Conservation (phyloP, 73 alveolate species). For the Paramecium sonneborni region DNA sequence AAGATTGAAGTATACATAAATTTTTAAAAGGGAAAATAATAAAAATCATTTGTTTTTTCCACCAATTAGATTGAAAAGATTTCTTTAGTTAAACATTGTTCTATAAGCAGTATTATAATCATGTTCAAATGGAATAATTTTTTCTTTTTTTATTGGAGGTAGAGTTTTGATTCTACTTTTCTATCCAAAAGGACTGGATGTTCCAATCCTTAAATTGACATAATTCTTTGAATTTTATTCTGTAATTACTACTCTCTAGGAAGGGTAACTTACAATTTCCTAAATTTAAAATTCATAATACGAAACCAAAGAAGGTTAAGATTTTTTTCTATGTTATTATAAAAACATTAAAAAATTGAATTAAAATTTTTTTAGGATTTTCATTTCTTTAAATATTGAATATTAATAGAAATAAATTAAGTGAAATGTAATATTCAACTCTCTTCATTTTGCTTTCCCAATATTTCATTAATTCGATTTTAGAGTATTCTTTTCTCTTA, state of each 20-base stretch:
- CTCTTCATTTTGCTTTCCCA: background rate
- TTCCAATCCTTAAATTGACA: background rate
- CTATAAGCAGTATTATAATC: background rate
- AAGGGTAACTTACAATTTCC: background rate
- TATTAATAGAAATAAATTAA: background rate
- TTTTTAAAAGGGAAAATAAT: background rate
- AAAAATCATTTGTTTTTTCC: background rate
- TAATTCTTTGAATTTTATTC: background rate
- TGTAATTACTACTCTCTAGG: background rate
- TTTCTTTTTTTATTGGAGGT: background rate
- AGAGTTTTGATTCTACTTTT: constrained; percentile 22
- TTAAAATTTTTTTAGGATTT: background rate
- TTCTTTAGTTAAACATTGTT: background rate
- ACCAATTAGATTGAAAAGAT: background rate
- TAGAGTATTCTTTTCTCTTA: background rate
- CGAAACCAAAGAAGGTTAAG: background rate
- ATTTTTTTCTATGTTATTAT: background rate
- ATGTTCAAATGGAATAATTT: background rate
- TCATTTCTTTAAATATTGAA: background rate
- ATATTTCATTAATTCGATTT: background rate
- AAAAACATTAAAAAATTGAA: constrained; percentile 8
- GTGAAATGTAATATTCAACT: background rate
- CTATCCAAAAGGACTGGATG: background rate
- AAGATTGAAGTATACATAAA: background rate
- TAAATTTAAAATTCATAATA: background rate